Base-by-base conservation (phyloP, 2,329 filamentous ascomycete species). In the Botryotinia convoluta region DNA sequence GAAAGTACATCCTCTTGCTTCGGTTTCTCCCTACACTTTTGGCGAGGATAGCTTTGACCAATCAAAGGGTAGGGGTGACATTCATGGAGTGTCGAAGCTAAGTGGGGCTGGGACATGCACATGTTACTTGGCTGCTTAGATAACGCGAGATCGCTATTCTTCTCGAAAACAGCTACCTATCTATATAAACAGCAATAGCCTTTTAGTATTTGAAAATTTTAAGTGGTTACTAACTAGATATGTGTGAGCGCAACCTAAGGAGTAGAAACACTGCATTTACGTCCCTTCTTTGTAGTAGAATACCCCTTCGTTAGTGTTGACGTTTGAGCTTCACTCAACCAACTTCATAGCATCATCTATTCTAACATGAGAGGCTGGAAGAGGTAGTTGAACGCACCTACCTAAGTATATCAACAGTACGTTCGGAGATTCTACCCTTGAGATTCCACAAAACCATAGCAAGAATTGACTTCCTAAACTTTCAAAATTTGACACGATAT, bases 21-120 rank as follows among this genome's bases (percentile, higher is more conserved):
- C 45, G 16, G 20, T 22, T 29, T 54, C 64, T 37, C 64, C 63
- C 45, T 68, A 68, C 26, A 54, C 32, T 68, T 39, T 68, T 68
- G 64, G 45, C 48, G 65, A 57, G n/a, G 48, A 20, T 26, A 57
- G 37, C 35, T 57, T 32, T 57, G 65, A 32, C 65, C 65, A 69
- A 69, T 69, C 18, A 69, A 18, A 32, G 10, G 0, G 18, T 42
- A 69, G 48, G 39, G 22, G 65, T 69, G 65, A 69, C 65, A 69
- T 42, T 69, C 37, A 44, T 69, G n/a, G 18, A 32, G 39, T 29
- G 4, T 37, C 48, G 35, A 22, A 10, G 26, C 48, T 37, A 68
- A 68, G 48, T 57, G 65, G 48, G 48, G 35, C 64, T n/a, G 10
- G 10, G 35, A 18, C 35, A 39, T n/a, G 22, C 35, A 18, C 10